These are phyloP conservation scores for Trichoderma gracile DNA, from an alignment of 2,329 filamentous ascomycete genomes.

Conservation along the genomic window DNA sequence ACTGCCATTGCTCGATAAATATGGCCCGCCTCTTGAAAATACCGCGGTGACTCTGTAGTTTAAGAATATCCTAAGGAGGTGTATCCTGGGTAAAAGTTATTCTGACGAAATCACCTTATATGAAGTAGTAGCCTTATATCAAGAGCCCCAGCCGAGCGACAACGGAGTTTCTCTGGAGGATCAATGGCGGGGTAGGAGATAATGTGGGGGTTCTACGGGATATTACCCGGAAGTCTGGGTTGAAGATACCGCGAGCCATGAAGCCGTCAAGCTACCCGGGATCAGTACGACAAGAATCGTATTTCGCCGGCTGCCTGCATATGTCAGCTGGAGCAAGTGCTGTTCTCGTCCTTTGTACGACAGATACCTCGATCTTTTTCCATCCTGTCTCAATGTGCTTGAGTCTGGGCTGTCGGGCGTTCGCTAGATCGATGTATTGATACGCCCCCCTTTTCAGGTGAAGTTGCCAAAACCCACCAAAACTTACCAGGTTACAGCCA, in stretches of 20 bases:
- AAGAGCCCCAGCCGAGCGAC: not conserved
- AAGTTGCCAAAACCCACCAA: too few species aligned
- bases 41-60: too few species aligned
- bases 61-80: too few species aligned
- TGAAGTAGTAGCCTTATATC: not conserved
- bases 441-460: too few species aligned
- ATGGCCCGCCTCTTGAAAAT: not conserved
- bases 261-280: constrained; percentile 5
- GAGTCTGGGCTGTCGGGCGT: too few species aligned
- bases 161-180: constrained; percentile 17
- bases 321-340: too few species aligned
- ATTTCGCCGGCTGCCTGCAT: too few species aligned
- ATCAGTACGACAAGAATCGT: not conserved
- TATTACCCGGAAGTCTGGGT: constrained; percentile 5
- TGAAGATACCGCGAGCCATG: not conserved
- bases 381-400: too few species aligned
- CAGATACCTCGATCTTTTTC: too few species aligned
- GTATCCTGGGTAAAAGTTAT: not conserved
- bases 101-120: not conserved
- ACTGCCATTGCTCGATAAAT: not conserved
- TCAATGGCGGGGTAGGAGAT: constrained; percentile 24
- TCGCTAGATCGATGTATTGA: too few species aligned
- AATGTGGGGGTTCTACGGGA: constrained; percentile 21
- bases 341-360: too few species aligned
- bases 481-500: too few species aligned